Conservation (phyloP, 306 rosid genomes). For the Styphnolobium japonicum region DNA sequence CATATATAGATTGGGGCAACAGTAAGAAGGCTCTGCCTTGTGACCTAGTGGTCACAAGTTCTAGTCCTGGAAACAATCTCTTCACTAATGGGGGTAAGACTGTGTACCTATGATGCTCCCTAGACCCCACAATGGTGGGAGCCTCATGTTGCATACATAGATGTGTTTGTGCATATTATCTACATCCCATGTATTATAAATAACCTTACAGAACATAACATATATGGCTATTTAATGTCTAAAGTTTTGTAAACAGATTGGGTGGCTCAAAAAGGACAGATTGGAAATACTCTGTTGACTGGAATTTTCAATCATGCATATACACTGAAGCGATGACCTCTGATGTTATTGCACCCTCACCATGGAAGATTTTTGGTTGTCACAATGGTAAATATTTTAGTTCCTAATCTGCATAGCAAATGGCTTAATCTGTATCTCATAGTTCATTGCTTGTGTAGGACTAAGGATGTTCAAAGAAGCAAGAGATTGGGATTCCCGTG, state of each 20-base stretch:
- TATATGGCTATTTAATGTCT: neutral
- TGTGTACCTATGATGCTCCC: no score
- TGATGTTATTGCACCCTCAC: constrained; percentile 85
- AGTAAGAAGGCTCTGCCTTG: no score
- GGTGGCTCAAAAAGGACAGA: constrained; percentile 49
- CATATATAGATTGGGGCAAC: no score
- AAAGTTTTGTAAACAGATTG: constrained; percentile 44
- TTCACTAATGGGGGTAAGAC: no score
- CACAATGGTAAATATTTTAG: constrained; percentile 67
- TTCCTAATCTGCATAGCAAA: constrained; percentile 20
- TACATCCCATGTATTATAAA: neutral
- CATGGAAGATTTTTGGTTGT: constrained; percentile 94
- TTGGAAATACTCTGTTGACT: constrained; percentile 45
- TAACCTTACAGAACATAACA: neutral
- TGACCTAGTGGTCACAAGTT: no score
- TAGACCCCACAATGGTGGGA: no score
- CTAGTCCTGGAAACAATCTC: no score
- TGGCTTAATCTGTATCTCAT: constrained; percentile 12
- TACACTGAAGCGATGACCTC: constrained; percentile 62
- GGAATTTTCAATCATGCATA: constrained; percentile 42
- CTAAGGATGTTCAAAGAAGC: constrained; percentile 85
- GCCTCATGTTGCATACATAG: no score
- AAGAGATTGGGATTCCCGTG: constrained; percentile 61
- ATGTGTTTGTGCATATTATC: neutral
- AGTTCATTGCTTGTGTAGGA: constrained; percentile 48